These are phyloP conservation scores for Colletotrichum cordylinicola DNA, from an alignment of 2,329 filamentous ascomycete genomes.

Conservation along the genomic window DNA sequence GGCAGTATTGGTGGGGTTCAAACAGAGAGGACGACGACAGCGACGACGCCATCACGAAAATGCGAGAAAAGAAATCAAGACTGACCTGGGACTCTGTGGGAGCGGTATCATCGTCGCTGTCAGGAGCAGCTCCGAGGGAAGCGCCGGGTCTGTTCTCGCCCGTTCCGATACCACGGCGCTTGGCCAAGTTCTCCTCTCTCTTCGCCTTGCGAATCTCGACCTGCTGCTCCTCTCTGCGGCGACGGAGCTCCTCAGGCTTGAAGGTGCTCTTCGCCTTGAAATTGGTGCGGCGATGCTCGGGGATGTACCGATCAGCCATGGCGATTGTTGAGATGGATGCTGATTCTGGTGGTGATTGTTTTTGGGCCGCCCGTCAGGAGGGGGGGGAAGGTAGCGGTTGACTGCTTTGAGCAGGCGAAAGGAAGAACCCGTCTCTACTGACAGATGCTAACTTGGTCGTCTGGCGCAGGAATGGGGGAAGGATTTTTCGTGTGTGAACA, in stretches of 20 bases:
- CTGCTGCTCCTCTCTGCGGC: conserved; percentile 98
- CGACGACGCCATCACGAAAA: background rate
- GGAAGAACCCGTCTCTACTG: background rate
- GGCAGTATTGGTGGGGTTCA: conserved; percentile 23
- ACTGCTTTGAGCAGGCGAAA: background rate
- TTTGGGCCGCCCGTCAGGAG: conserved; percentile 7
- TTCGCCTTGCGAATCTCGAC: conserved; percentile 99
- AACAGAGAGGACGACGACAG: background rate
- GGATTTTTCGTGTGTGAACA: background rate
- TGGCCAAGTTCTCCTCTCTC: conserved; percentile 98
- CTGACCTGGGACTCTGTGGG: conserved; percentile 96
- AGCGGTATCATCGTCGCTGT: conserved; percentile 96
- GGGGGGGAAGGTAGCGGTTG: background rate
- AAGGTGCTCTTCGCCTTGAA: conserved; percentile 99
- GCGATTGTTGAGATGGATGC: conserved; percentile 41
- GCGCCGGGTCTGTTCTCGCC: conserved; percentile 82
- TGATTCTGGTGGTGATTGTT: background rate
- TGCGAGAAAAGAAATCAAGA: conserved; percentile 23
- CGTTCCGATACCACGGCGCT: conserved; percentile 91
- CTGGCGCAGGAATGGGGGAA: background rate
- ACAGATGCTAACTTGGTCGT: background rate
- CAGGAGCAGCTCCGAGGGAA: conserved; percentile 84
- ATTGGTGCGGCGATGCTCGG: conserved; percentile 97
- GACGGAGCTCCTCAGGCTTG: conserved; percentile 98
- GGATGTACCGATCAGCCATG: conserved; percentile 99